Evolutionary conservation across 768 basidiomycete genomes (phyloP).

Genomic region (Serendipita sp.): DNA sequence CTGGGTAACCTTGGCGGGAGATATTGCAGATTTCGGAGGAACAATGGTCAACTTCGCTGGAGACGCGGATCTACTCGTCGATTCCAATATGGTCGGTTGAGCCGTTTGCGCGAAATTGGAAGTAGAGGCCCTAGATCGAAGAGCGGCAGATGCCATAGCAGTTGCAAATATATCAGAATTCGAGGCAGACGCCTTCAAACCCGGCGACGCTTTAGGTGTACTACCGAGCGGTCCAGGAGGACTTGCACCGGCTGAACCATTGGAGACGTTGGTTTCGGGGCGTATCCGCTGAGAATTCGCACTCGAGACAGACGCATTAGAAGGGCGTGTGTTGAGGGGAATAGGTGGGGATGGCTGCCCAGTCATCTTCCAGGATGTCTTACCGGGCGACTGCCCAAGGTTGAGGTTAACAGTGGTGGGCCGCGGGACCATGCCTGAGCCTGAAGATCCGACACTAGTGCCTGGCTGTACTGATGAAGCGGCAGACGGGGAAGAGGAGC

Average conservation of each 20-base stretch:
- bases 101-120: neutral
- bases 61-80: neutral
- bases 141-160: neutral
- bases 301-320: neutral
- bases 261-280: neutral
- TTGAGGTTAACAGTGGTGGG: neutral
- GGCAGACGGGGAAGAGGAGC: neutral
- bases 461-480: slow-evolving; percentile 2
- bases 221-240: neutral
- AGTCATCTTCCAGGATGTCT: neutral
- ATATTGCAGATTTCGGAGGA: neutral
- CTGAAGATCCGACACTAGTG: neutral
- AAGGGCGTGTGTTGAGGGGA: neutral
- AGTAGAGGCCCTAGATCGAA: neutral
- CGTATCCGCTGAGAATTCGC: neutral
- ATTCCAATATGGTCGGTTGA: neutral
- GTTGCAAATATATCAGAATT: neutral
- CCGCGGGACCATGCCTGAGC: neutral
- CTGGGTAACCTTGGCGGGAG: neutral
- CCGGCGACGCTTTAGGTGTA: neutral
- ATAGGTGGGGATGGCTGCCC: slow-evolving; percentile 2
- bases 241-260: neutral
- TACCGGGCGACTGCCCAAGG: neutral
- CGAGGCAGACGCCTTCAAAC: neutral
- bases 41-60: neutral